Percentiles rank a stretch among this genome's conserved stretches.
Conservation (phyloP, 2,329 filamentous ascomycete genomes). For the Karstenula rhodostoma region DNA sequence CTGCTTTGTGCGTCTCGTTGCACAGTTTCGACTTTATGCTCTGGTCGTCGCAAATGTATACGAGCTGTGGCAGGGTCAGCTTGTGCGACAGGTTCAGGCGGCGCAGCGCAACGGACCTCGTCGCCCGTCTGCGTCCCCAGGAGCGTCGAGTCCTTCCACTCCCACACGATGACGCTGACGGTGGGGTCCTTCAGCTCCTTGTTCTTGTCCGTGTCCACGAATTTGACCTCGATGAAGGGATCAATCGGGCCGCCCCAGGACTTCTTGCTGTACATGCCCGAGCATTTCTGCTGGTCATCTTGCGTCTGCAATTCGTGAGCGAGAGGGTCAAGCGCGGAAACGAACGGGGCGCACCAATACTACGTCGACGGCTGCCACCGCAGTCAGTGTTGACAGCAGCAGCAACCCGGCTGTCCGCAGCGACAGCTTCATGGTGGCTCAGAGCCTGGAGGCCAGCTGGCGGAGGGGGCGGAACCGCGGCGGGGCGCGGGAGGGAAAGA, state of each 20-base stretch:
- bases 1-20: constrained; percentile 77
- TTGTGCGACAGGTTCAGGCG: not conserved
- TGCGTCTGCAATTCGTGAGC: constrained; percentile 66
- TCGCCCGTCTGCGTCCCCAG: constrained; percentile 68
- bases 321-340: constrained; percentile 8
- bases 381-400: constrained; percentile 41
- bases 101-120: constrained; percentile 31
- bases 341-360: constrained; percentile 34
- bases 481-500: constrained; percentile 1
- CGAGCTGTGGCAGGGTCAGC: constrained; percentile 56
- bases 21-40: constrained; percentile 76
- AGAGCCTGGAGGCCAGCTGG: constrained; percentile 42
- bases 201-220: constrained; percentile 65
- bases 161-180: constrained; percentile 88
- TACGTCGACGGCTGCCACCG: constrained; percentile 48
- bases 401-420: constrained; percentile 43
- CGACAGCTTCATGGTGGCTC: constrained; percentile 45
- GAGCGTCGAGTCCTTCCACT: constrained; percentile 85
- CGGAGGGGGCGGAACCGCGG: constrained; percentile 26
- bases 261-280: constrained; percentile 91
- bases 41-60: constrained; percentile 79
- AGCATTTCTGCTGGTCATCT: constrained; percentile 82
- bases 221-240: constrained; percentile 87
- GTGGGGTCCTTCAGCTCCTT: constrained; percentile 73
- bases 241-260: constrained; percentile 88